These are phyloP conservation scores for Ascosphaera aggregata DNA, from an alignment of 2,329 filamentous ascomycete genomes.

Conservation along the genomic window DNA sequence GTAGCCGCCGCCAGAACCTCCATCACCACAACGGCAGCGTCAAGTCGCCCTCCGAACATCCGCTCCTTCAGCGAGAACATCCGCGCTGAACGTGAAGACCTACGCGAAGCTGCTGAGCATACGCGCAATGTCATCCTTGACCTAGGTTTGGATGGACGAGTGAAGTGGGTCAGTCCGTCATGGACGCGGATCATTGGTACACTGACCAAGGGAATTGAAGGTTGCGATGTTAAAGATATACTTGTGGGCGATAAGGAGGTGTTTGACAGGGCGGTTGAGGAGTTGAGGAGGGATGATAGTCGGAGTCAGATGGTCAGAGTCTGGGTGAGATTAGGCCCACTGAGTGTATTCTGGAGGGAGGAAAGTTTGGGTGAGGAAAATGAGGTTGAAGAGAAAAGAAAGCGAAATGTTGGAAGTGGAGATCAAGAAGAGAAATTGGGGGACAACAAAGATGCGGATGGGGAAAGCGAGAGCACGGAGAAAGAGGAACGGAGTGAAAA, in stretches of 20 bases:
- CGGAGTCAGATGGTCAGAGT: conserved; percentile 80
- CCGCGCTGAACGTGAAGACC: conserved; percentile 74
- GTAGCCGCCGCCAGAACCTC: conserved; percentile 15
- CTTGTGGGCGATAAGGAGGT: conserved; percentile 57
- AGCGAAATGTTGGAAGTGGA: conserved; percentile 1
- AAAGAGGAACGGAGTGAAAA: conserved; percentile 22
- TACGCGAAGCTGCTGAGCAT: conserved; percentile 88
- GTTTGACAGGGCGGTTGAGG: conserved; percentile 66
- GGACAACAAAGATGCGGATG: conserved; percentile 11
- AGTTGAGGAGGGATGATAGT: conserved; percentile 80
- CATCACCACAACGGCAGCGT: too few relatives aligned
- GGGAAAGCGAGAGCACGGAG: conserved; percentile 14
- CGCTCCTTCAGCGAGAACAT: conserved; percentile 67
- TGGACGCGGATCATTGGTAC: conserved; percentile 89
- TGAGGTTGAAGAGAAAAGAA: conserved; percentile 2
- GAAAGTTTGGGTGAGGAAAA: conserved; percentile 9
- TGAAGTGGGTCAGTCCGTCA: conserved; percentile 91
- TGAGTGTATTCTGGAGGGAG: conserved; percentile 35
- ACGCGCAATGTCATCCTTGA: conserved; percentile 93
- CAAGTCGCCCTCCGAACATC: conserved; percentile 21
- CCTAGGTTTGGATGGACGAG: conserved; percentile 66
- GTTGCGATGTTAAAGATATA: conserved; percentile 55
- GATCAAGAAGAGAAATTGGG: conserved; percentile 7
- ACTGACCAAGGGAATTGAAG: conserved; percentile 45
- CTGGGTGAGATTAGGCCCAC: conserved; percentile 42